Evolutionary conservation across 2,329 filamentous ascomycete genomes (phyloP), one percentile per base, ranked within the genome.

Genomic region (Fusarium floridanum): DNA sequence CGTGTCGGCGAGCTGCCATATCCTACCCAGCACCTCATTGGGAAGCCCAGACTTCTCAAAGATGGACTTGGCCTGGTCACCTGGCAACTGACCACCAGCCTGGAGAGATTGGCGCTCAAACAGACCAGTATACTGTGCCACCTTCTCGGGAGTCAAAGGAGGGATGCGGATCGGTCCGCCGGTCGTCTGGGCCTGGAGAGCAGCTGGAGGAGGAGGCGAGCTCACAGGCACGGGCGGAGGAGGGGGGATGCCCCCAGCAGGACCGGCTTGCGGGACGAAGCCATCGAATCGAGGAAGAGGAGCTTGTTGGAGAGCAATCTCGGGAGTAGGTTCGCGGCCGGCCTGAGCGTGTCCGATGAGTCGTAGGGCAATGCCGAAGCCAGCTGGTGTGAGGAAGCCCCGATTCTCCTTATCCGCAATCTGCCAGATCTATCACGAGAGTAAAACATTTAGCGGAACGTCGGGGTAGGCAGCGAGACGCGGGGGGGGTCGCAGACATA

Each of bases 361-460:
- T 80, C 97, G 91, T 81, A 99, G 85, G 67, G 97, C 97, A 81
- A 98, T 91, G 71, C 95, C 94, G 85, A 99, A 99, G 81, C 96
- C 97, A 48, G 95, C 91, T 22, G 95, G 95, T 37, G 95, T 98
- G 76, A 99, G 87, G 77, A 98, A 93, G 62, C 97, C 97, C 75
- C 95, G 91, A 86, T 99, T 99, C 86, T 98, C 96, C 76, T 91
- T 95, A 86, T 99, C 97, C 77, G 97, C 96, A 82, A 99, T 97
- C 85, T 98, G 96, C 97, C 97, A 99, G 88, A 99, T 98, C 94
- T 98, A 83, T 73, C 11, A 60, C 41, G 22, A 64, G 27, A 45
- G 41, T 27, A n/a, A 69, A 56, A 62, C 16, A 20, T 60, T 67
- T 57, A 69, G 50, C 36, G 55, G 34, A 50, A 57, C 37, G 11